These are phyloP conservation scores for Apophysomyces elegans DNA, from an alignment of 371 early-diverging fungal genomes.

Conservation along the genomic window DNA sequence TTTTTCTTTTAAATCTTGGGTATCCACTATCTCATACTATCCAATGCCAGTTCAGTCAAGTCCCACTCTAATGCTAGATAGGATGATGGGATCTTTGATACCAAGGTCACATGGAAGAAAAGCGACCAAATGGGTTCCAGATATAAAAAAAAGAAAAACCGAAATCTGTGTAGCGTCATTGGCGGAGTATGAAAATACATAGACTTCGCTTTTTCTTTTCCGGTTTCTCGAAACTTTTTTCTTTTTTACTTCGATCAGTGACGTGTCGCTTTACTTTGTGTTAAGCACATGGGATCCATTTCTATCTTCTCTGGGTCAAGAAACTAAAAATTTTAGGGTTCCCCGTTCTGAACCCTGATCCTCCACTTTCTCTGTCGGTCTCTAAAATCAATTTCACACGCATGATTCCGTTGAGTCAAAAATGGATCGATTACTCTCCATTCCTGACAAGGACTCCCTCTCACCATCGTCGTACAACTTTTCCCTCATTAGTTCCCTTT, in stretches of 20 bases:
- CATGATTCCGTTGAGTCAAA: neutral
- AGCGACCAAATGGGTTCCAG: too few relatives aligned
- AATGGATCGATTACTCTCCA: too few relatives aligned
- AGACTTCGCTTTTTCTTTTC: neutral
- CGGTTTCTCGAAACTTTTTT: neutral
- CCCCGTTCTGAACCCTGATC: constrained; percentile 10
- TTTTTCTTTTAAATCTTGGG: too few relatives aligned
- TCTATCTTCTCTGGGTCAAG: neutral
- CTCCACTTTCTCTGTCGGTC: neutral
- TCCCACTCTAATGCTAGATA: too few relatives aligned
- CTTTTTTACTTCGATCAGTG: neutral
- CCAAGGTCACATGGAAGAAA: neutral
- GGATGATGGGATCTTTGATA: too few relatives aligned
- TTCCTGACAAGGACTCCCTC: too few relatives aligned
- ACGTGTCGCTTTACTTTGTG: neutral
- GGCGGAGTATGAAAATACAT: neutral
- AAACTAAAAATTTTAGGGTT: neutral
- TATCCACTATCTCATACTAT: too few relatives aligned
- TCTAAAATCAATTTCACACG: neutral
- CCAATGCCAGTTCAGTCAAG: too few relatives aligned
- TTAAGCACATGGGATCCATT: neutral
- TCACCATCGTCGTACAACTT: neutral
- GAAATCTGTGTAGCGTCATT: neutral
- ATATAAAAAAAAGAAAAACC: too few relatives aligned
- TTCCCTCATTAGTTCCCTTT: neutral